Conservation (phyloP, 1,284 basidiomycete genomes). For the Schizophyllum commune region DNA sequence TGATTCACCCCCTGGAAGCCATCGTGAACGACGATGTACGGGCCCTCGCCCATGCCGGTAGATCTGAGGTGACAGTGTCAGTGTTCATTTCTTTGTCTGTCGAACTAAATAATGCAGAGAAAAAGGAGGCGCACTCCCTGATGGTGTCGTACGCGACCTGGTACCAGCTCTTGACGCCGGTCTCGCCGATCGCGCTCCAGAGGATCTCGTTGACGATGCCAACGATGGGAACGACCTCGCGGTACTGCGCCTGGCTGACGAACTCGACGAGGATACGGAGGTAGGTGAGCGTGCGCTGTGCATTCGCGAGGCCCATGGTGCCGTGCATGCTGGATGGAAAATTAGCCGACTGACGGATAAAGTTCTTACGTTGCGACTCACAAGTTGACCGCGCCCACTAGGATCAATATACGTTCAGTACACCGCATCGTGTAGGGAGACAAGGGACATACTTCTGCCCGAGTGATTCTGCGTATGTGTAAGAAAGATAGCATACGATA, state of each 20-base stretch:
- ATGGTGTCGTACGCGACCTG: constrained; percentile 63
- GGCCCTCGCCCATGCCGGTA: constrained; percentile 59
- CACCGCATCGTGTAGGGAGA: not conserved
- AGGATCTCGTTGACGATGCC: constrained; percentile 61
- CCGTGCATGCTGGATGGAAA: constrained; percentile 30
- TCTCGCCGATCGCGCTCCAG: constrained; percentile 43
- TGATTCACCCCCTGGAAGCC: constrained; percentile 56
- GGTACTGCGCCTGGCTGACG: constrained; percentile 71
- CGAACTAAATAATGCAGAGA: not conserved
- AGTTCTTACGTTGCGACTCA: constrained; percentile 15
- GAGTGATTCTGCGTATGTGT: constrained; percentile 32
- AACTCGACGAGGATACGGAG: constrained; percentile 73
- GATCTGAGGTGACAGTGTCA: constrained; percentile 24
- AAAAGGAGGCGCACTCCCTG: constrained; percentile 31
- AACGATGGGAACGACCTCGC: constrained; percentile 53
- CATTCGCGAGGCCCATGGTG: constrained; percentile 56
- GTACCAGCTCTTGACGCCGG: constrained; percentile 45
- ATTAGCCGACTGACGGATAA: constrained; percentile 4
- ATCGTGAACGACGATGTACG: constrained; percentile 69
- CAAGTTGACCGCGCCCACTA: constrained; percentile 34
- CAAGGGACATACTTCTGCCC: constrained; percentile 27
- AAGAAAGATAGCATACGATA: constrained; percentile 1
- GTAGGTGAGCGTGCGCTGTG: constrained; percentile 72
- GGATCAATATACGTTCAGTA: not conserved
- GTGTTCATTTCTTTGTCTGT: not conserved